A percentile compares a stretch with the other conserved stretches of the same genome.
phyloP scores from a whole-genome alignment of 768 basidiomycete genomes.

The Obba rivulosa region DNA sequence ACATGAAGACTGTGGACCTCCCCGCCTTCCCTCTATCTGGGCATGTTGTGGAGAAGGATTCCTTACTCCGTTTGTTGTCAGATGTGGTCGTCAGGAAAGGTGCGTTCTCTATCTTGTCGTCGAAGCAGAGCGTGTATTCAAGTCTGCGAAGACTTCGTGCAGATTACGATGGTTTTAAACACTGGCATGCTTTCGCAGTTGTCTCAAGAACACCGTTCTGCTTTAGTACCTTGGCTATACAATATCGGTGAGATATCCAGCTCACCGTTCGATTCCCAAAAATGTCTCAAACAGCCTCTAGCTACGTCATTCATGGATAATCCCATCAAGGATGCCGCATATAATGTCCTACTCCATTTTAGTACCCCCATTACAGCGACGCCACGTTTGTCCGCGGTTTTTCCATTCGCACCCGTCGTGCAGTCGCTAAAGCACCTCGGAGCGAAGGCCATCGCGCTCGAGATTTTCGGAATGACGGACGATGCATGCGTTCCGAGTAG shows the following conservation, averaged over 20 bases:
- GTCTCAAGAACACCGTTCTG: conserved; percentile 23
- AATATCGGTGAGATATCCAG: conserved; percentile 38
- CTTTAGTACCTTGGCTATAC: conserved; percentile 36
- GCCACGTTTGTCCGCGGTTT: too few relatives aligned
- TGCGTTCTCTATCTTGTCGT: conserved; percentile 17
- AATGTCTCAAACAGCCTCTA: conserved; percentile 20
- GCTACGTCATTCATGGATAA: conserved; percentile 23
- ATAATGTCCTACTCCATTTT: conserved; percentile 5
- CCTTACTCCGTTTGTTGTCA: conserved; percentile 28
- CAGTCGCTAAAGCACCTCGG: conserved; percentile 40
- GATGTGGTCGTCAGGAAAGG: conserved; percentile 26
- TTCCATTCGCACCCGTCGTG: conserved; percentile 31
- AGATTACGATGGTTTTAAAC: conserved; percentile 35
- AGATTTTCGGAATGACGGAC: conserved; percentile 27
- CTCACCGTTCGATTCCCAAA: conserved; percentile 24
- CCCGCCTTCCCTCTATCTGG: conserved; percentile 1
- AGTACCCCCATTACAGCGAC: too few relatives aligned
- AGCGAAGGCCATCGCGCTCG: conserved; percentile 32
- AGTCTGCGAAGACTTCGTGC: conserved; percentile 31
- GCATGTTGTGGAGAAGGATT: conserved; percentile 12
- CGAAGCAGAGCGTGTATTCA: too few relatives aligned
- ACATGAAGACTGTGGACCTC: conserved; percentile 11
- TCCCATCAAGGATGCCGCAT: conserved; percentile 20
- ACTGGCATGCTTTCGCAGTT: conserved; percentile 35
- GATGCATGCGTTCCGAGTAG: neutral